Evolutionary conservation across 345 rosid species (phyloP).

Genomic region (Eucalyptus albens): DNA sequence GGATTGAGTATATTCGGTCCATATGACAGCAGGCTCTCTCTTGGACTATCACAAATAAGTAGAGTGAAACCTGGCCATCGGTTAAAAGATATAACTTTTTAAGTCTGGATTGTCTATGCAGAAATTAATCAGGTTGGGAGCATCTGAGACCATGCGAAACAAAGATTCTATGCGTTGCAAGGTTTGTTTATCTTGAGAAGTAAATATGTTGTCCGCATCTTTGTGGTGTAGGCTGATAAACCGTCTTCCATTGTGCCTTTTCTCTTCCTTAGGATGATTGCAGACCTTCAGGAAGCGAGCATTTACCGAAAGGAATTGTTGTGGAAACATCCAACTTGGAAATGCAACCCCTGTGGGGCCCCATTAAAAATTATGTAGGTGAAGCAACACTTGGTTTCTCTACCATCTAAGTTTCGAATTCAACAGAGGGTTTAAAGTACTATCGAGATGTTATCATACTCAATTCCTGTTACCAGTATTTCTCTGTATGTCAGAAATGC

Average conservation of each 20-base stretch:
- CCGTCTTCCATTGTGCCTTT: not conserved
- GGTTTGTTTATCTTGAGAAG: conserved; percentile 27
- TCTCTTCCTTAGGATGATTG: conserved; percentile 8
- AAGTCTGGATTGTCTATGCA: not conserved
- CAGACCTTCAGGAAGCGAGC: conserved; percentile 22
- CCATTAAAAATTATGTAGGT: conserved; percentile 1
- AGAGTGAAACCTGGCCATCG: not conserved
- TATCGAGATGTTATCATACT: not conserved
- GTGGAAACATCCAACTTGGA: conserved; percentile 19
- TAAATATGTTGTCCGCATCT: not conserved
- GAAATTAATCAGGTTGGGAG: conserved; percentile 20
- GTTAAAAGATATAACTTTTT: not conserved
- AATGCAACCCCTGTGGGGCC: conserved; percentile 41
- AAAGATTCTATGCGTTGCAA: conserved; percentile 25
- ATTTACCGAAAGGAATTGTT: conserved; percentile 23
- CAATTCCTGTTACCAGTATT: not conserved
- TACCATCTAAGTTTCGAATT: not conserved
- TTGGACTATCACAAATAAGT: not conserved
- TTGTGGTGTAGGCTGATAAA: not conserved
- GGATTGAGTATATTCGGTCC: not conserved
- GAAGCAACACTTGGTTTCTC: not conserved
- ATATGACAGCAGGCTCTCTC: not conserved
- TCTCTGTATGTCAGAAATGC: not conserved
- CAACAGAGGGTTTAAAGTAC: not conserved
- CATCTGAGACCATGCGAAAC: conserved; percentile 10